A percentile compares a stretch with the other conserved stretches of the same genome.
Conservation (phyloP, 1,139 yeast species). For the Suhomyces bokatorum region DNA sequence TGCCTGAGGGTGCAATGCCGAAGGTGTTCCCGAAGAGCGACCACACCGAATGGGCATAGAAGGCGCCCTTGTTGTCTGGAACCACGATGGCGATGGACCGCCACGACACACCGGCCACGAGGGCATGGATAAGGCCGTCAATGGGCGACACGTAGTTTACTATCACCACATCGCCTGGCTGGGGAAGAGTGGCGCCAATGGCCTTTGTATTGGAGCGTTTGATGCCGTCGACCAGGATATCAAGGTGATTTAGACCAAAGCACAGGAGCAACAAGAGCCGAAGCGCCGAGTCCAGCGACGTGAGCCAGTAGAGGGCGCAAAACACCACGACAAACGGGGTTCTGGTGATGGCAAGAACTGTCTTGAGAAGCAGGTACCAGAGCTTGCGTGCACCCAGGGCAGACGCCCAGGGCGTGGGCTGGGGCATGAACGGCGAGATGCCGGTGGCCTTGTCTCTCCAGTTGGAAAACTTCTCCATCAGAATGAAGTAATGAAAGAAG, state of each 20-base stretch:
- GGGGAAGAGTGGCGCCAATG: constrained; percentile 41
- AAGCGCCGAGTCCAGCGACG: constrained; percentile 12
- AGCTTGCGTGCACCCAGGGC: constrained; percentile 7
- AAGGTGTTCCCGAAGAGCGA: constrained; percentile 40
- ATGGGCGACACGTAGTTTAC: constrained; percentile 59
- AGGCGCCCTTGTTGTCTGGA: constrained; percentile 41
- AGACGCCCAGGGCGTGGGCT: constrained; percentile 12
- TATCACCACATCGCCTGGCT: constrained; percentile 43
- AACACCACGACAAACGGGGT: constrained; percentile 22
- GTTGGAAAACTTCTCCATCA: constrained; percentile 72
- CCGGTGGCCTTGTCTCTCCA: constrained; percentile 84
- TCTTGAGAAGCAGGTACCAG: constrained; percentile 14
- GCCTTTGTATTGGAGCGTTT: constrained; percentile 41
- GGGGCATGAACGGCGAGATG: constrained; percentile 74
- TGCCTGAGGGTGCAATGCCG: constrained; percentile 11
- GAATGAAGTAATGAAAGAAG: no score
- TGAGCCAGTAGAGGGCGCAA: constrained; percentile 5
- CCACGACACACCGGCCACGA: constrained; percentile 29
- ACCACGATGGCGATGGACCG: constrained; percentile 42
- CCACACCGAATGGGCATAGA: constrained; percentile 36
- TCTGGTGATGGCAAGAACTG: constrained; percentile 26
- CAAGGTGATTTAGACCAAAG: constrained; percentile 33
- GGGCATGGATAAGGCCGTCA: constrained; percentile 44
- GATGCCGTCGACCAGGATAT: constrained; percentile 52
- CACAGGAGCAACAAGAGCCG: constrained; percentile 15